Base-by-base conservation (phyloP, 2,329 filamentous ascomycete species). In the Pseudocercospora ulei region DNA sequence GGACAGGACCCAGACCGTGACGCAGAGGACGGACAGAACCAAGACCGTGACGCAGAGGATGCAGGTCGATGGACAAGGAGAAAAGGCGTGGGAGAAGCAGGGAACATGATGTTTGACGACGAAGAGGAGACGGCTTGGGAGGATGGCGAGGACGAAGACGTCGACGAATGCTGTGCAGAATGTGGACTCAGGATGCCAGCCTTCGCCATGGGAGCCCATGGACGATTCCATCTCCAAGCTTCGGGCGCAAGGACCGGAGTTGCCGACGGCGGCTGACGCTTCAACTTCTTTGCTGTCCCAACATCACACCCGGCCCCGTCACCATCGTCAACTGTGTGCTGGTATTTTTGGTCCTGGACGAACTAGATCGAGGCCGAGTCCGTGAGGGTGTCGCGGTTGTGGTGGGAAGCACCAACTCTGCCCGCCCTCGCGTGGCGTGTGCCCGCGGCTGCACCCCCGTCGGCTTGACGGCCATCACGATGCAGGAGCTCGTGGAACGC, bases 121-220 rank as follows among this genome's bases (percentile, higher is more conserved):
- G 41, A 44, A 20, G 41, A 40, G 7, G 38, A 43, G 6, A 36
- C 33, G 5, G 46, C 36, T 5, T 54, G 51, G 53, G 44, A 49
- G 13, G 48, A 52, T 4, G 48, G 35, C 4, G 46, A 49, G 7
- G 42, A 31, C 16, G 46, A 47, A 22, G 46, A 48, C 5, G 31
- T 39, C 23, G 31, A 39, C 6, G 39, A 55, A n/a, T 33, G 74
- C 68, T 58, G 62, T 62, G 8, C 48, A 2, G 49, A 63, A 6
- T 80, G 76, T 44, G 71, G 69, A 6, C 64, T 71, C 35, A 48
- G 56, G 2, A 68, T 79, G 48, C 75, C 75, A 3, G 35, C 57
- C 1, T 80, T 79, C 58, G 75, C 75, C 4, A 64, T 75, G 56
- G 52, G 63, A 3, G 75, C 76, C 3, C 76, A 80, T 53, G 56